Evolutionary conservation across 495 filamentous ascomycete species (phyloP).

Genomic region (Lophium mytilinum): DNA sequence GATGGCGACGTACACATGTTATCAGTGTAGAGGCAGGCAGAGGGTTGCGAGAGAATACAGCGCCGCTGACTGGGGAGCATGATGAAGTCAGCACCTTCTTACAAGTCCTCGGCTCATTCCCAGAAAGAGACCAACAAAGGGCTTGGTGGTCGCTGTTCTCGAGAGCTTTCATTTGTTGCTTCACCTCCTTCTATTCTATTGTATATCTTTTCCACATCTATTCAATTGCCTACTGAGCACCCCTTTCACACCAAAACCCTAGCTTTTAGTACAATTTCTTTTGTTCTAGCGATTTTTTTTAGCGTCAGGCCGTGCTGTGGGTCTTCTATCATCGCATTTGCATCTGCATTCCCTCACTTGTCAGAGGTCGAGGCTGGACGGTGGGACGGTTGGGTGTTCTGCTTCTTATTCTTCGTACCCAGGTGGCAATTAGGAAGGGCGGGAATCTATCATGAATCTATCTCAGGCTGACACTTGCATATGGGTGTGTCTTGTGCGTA

Average conservation of each 20-base stretch:
- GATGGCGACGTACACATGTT: conserved; percentile 23
- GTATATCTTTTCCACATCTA: neutral
- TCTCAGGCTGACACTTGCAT: no score
- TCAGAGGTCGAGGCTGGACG: neutral
- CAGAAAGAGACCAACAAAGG: neutral
- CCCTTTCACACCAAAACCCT: neutral
- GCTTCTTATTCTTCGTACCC: no score
- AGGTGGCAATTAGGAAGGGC: no score
- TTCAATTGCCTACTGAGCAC: neutral
- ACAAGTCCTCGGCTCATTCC: conserved; percentile 1
- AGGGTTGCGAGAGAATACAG: conserved; percentile 4
- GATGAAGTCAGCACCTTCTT: conserved; percentile 13
- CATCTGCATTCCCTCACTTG: neutral
- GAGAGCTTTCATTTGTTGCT: neutral
- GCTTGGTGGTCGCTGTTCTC: conserved; percentile 25
- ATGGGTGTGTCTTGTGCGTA: no score
- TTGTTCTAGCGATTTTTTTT: neutral
- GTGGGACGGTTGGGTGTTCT: no score
- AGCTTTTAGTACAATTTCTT: neutral
- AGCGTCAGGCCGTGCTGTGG: neutral
- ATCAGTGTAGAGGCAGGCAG: conserved; percentile 14
- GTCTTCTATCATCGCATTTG: neutral
- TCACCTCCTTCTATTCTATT: neutral
- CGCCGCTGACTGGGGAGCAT: conserved; percentile 13
- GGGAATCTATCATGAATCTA: no score